Base-by-base conservation (phyloP, 495 filamentous ascomycete species). In the Daldinia loculata region DNA sequence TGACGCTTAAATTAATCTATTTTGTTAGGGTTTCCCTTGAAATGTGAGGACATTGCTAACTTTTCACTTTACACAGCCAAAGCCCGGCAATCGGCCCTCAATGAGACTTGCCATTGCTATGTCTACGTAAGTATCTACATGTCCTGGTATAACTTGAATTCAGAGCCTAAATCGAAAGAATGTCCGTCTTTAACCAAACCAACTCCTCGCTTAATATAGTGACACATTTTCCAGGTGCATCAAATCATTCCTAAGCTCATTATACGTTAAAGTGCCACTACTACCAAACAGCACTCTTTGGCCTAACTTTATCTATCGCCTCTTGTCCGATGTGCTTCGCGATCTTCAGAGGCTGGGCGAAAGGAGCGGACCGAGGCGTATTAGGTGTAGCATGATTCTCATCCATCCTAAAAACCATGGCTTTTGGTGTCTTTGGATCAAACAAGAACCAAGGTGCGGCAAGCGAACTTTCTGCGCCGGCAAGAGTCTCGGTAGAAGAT, bases 231-330 rank as follows among this genome's bases (percentile, higher is more conserved):
- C 17, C n/a, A 5, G n/a, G 9, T 11, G 17, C 17, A 56, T 36
- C 53, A 22, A 56, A 32, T 24, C 50, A 30, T 53, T n/a, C 53
- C 26, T 38, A 24, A 17, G 11, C 17, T 84, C 84, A 94, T 61
- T 85, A 57, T 93, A 93, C 2, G 80, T 83, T 83, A 83, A 22
- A 83, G 83, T 62, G 87, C 43, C 43, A 48, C 83, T 14, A 14
- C 41, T 61, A 61, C 58, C 58, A 61, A 6, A 61, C 41, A 34
- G 58, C 58, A 32, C 58, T 61, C 41, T 61, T 61, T 14, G 58
- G 58, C 27, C 58, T 61, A 22, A 34, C 58, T 7, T 61, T 61
- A 8, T 12, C 15, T 5, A 61, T 17, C 17, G 58, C 41, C 41
- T 61, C 58, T 24, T 61, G 58, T 14, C 58, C 58, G 38, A 61